Conservation (phyloP, 1,139 yeast genomes). For the Diutina pseudorugosa region DNA sequence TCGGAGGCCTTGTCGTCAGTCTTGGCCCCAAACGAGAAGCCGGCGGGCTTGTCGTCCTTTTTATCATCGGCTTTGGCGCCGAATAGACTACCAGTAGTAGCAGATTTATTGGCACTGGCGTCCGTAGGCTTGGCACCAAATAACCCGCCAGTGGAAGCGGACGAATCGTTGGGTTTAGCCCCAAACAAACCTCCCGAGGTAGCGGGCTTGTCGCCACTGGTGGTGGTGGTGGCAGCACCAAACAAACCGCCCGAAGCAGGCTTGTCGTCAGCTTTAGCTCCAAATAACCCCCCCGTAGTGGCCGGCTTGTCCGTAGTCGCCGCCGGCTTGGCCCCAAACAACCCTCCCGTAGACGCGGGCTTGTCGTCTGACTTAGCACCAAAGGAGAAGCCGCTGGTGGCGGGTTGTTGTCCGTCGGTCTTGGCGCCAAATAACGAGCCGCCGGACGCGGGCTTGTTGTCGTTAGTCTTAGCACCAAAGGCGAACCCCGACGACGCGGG, state of each 20-base stretch:
- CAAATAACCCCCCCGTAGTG: conserved; percentile 9
- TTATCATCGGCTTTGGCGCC: no score
- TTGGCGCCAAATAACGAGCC: conserved; percentile 8
- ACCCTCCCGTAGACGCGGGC: neutral
- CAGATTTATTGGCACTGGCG: conserved; percentile 12
- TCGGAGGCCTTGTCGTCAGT: conserved; percentile 11
- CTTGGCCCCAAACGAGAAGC: conserved; percentile 9
- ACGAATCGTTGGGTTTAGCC: conserved; percentile 10
- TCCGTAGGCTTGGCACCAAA: conserved; percentile 27
- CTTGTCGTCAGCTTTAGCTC: conserved; percentile 9
- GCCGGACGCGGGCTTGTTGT: conserved; percentile 9
- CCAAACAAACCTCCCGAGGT: conserved; percentile 10
- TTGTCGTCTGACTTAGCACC: neutral
- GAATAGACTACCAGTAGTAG: conserved; percentile 10
- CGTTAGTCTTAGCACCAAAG: conserved; percentile 9
- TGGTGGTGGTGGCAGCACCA: conserved; percentile 9
- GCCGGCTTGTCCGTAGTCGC: conserved; percentile 8
- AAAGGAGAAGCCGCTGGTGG: conserved; percentile 3
- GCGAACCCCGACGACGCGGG: conserved; percentile 10
- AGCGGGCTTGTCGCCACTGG: conserved; percentile 10
- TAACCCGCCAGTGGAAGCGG: conserved; percentile 15
- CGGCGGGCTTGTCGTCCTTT: no score
- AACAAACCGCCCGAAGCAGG: conserved; percentile 7
- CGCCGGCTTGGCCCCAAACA: conserved; percentile 8
- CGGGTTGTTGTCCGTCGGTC: neutral